phyloP scores from a whole-genome alignment of 768 basidiomycete genomes.

The Tricholomella constricta region DNA sequence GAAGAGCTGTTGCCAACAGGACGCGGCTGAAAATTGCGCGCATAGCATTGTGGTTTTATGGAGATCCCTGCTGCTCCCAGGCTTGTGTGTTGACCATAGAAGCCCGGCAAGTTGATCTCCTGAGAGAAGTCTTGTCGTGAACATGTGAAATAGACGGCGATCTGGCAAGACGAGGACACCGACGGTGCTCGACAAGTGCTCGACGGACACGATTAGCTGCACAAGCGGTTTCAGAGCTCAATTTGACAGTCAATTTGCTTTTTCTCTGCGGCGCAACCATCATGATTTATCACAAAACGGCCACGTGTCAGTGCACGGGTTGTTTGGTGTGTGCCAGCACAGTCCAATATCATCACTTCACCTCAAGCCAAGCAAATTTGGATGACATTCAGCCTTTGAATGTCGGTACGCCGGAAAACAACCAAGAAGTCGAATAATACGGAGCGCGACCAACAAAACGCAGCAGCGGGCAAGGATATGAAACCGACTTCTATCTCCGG shows the following conservation, averaged over 20 bases:
- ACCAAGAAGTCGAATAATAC: slow-evolving; percentile 13
- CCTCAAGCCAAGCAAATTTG: background rate
- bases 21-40: background rate
- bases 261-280: background rate
- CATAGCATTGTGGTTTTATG: background rate
- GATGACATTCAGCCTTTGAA: slow-evolving; percentile 20
- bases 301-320: background rate
- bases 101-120: slow-evolving; percentile 5
- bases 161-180: background rate
- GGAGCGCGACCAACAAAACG: slow-evolving; percentile 17
- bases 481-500: slow-evolving; percentile 32
- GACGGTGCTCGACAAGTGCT: background rate
- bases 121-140: background rate
- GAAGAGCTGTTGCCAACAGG: too few species aligned
- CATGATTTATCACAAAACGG: background rate
- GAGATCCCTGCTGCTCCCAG: background rate
- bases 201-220: too few species aligned
- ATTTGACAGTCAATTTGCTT: background rate
- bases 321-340: slow-evolving; percentile 1
- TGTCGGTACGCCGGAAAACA: slow-evolving; percentile 28
- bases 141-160: slow-evolving; percentile 1
- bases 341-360: background rate
- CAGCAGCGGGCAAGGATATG: slow-evolving; percentile 37
- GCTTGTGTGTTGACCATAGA: background rate
- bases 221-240: background rate